Percentiles rank a stretch among this genome's conserved stretches.
phyloP scores from a whole-genome alignment of 176 grass and related monocot species.

The Oryza punctata region DNA sequence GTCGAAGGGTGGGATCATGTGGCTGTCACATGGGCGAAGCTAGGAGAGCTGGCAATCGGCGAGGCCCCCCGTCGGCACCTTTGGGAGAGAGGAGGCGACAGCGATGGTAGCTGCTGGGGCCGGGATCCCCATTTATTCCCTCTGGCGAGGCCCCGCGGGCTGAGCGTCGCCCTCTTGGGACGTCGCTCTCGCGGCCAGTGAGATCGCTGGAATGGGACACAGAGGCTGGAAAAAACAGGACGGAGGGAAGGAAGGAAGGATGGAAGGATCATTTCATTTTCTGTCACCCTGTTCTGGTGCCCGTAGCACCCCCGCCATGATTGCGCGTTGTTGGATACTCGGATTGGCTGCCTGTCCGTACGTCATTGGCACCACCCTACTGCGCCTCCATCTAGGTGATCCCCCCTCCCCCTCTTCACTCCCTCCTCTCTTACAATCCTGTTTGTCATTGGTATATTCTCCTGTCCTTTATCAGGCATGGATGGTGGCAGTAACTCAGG shows the following conservation, averaged over 20 bases:
- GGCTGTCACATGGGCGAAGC: conserved; percentile 27
- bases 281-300: conserved; percentile 17
- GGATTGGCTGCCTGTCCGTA: conserved; percentile 34
- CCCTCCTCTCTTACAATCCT: neutral
- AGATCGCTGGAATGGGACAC: conserved; percentile 14
- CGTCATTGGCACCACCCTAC: conserved; percentile 1
- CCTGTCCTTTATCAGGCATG: neutral
- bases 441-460: neutral
- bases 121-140: conserved; percentile 32
- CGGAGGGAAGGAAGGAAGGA: neutral
- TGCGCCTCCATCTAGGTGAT: too few relatives aligned
- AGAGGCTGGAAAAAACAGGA: neutral
- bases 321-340: neutral
- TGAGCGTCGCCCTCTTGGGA: neutral
- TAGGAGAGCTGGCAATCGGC: neutral
- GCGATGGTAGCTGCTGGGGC: neutral
- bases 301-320: conserved; percentile 21
- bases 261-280: neutral
- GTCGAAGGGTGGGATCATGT: neutral
- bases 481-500: neutral
- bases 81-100: too few relatives aligned
- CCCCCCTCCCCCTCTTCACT: neutral
- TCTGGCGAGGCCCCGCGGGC: neutral
- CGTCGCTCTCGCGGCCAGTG: conserved; percentile 44
- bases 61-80: neutral